Conservation (phyloP, 169 alveolate species). For the Cryptosporidium andersoni region DNA sequence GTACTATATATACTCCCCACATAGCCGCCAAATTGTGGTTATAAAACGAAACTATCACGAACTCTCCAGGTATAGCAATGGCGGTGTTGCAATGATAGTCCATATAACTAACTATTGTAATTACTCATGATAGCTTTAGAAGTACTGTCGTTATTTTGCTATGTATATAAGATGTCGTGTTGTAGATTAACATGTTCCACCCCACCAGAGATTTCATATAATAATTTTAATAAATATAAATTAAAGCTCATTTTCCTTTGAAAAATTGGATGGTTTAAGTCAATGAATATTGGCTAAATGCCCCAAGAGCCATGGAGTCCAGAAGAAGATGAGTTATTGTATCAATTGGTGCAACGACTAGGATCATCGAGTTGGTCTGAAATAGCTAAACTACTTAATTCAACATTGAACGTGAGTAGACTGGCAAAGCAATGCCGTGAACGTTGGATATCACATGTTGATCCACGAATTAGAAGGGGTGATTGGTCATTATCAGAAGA, state of each 20-base stretch:
- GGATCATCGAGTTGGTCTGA: slow-evolving; percentile 86
- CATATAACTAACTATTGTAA: no score
- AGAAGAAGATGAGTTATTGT: slow-evolving; percentile 82
- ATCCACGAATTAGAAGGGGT: slow-evolving; percentile 80
- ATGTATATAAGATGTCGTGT: neutral
- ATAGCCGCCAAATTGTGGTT: neutral
- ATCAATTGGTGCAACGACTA: slow-evolving; percentile 77
- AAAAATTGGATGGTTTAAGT: slow-evolving; percentile 16
- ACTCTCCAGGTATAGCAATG: no score
- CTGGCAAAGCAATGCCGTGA: slow-evolving; percentile 86
- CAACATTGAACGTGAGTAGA: slow-evolving; percentile 74
- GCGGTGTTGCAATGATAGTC: no score
- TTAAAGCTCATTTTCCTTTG: no score
- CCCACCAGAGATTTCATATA: neutral
- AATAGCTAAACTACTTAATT: slow-evolving; percentile 83
- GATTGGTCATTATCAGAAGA: slow-evolving; percentile 83
- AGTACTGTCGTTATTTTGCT: slow-evolving; percentile 69
- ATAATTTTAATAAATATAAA: neutral
- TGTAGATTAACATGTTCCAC: slow-evolving; percentile 64
- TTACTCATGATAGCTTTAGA: neutral
- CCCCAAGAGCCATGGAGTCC: slow-evolving; percentile 75
- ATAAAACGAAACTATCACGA: no score
- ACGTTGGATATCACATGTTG: slow-evolving; percentile 85
- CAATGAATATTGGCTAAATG: slow-evolving; percentile 56
- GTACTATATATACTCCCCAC: neutral